A percentile compares a stretch with the other conserved stretches of the same genome.
Evolutionary conservation across 1,284 basidiomycete genomes (phyloP).

Genomic region (Marasmius oreades): DNA sequence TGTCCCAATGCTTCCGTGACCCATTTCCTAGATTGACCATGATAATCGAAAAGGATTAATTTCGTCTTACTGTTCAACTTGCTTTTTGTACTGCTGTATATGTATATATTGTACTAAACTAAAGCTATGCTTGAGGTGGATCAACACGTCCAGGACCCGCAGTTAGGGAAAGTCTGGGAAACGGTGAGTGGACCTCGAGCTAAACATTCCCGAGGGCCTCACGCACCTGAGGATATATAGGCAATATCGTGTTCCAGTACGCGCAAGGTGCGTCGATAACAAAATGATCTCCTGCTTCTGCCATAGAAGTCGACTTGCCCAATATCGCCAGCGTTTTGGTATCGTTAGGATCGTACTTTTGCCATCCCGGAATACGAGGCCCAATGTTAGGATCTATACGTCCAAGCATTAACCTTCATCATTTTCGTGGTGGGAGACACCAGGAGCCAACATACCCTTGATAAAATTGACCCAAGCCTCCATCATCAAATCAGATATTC

Average conservation of each 20-base stretch:
- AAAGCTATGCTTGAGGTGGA: too few relatives aligned
- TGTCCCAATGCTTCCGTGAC: too few relatives aligned
- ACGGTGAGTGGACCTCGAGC: too few relatives aligned
- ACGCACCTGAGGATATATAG: conserved; percentile 26
- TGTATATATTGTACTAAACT: background rate
- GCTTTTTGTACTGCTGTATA: background rate
- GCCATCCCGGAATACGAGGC: conserved; percentile 26
- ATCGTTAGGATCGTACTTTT: conserved; percentile 22
- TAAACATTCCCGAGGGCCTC: background rate
- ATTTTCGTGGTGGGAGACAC: background rate
- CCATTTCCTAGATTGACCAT: too few relatives aligned
- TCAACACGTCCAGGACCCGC: conserved; percentile 29
- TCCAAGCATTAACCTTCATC: background rate
- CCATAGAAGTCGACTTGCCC: conserved; percentile 21
- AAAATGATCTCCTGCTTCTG: conserved; percentile 26
- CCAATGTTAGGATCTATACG: conserved; percentile 22
- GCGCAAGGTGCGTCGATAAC: conserved; percentile 23
- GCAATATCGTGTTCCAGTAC: conserved; percentile 29
- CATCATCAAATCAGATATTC: conserved; percentile 39
- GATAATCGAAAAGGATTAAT: too few relatives aligned
- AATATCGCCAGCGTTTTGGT: conserved; percentile 25
- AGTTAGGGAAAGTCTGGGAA: conserved; percentile 24
- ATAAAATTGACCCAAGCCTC: conserved; percentile 45
- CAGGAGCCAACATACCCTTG: conserved; percentile 28
- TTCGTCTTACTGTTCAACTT: too few relatives aligned